Base-by-base conservation (phyloP, 495 filamentous ascomycete species). In the Penicillium taxi region DNA sequence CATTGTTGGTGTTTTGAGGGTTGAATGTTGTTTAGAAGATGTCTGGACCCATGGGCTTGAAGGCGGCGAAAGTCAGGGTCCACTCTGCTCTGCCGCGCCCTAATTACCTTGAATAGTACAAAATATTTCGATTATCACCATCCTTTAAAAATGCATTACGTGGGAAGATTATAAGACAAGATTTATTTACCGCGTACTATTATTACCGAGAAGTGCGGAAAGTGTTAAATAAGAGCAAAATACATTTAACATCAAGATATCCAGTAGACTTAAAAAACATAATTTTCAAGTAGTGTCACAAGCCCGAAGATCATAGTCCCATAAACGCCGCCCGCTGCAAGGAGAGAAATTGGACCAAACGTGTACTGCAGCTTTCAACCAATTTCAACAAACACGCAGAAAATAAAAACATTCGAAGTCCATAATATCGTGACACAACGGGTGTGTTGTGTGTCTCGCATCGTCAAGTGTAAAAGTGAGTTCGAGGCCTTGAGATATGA, bases 281-380 rank as follows among this genome's bases (percentile, higher is more conserved):
- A 13, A 32, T 17, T 32, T 26, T 24, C 33, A 24, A 39, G 15
- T 19, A 38, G 12, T 35, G 33, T 37, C 20, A 44, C 28, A 15
- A 41, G 19, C 22, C 28, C 5, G 27, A 42, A 43, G 13, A 38
- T 27, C 25, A 19, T 39, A 17, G n/a, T n/a, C 25, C 46, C 35
- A 36, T 35, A 53, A n/a, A 53, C 53, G 53, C 53, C 53, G 44
- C 39, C 42, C 53, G 53, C 53, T 56, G 53, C 53, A 40, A 39
- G 37, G 41, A 29, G 36, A 31, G 17, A 28, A 28, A 28, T 9
- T 5, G 26, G 11, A 12, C 26, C 29, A 20, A 15, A 45, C 45
- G 35, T 45, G 53, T 53, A 47, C 13, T 41, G 44, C 45, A 43
- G 31, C 29, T 39, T 31, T 32, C 31, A 27, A 5, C 15, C 33